A percentile compares a stretch with the other conserved stretches of the same genome.
These are phyloP conservation scores for Acacia confusa DNA, from an alignment of 306 rosid genomes.

Conservation along the genomic window DNA sequence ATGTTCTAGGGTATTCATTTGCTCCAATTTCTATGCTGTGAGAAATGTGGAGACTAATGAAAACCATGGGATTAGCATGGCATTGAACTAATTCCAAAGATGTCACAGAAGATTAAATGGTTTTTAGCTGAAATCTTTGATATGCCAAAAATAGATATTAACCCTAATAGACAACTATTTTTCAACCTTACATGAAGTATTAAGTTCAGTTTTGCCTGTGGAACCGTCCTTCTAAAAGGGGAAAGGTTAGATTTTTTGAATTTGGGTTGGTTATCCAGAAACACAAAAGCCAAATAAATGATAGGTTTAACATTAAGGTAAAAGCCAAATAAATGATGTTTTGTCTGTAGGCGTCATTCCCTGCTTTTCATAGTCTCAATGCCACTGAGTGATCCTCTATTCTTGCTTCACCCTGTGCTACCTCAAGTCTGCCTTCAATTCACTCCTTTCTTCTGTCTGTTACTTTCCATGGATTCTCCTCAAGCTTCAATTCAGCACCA, in stretches of 20 bases:
- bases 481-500: conserved; percentile 23
- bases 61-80: not conserved
- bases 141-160: no score
- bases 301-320: not conserved
- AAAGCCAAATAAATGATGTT: not conserved
- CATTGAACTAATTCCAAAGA: no score
- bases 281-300: not conserved
- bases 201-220: no score
- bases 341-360: not conserved
- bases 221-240: no score
- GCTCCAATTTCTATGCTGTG: not conserved
- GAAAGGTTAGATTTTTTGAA: no score
- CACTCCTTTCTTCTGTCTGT: conserved; percentile 35
- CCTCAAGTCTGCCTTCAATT: conserved; percentile 29
- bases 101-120: not conserved
- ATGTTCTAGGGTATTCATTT: not conserved
- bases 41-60: not conserved
- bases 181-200: no score
- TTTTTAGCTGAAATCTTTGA: no score
- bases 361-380: not conserved
- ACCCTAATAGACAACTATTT: no score
- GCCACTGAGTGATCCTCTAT: conserved; percentile 49
- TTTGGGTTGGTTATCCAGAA: no score
- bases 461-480: conserved; percentile 14
- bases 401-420: conserved; percentile 30